Evolutionary conservation across 192 early-diverging fungal genomes (phyloP), one percentile per base, ranked within the genome.

Genomic region (Coemansia sp.): DNA sequence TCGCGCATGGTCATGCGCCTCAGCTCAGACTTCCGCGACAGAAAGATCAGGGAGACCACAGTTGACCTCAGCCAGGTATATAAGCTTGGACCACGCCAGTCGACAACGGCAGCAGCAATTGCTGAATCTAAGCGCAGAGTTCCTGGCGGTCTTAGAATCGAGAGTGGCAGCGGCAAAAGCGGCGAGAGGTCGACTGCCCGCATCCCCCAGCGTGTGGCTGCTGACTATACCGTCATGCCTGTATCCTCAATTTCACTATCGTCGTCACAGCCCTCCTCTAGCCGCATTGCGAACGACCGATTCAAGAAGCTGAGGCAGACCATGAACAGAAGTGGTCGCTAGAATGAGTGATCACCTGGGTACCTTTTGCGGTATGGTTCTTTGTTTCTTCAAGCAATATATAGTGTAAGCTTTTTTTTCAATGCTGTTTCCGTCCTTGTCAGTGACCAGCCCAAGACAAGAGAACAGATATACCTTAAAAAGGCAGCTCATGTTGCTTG

Each of bases 1-100:
- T 91, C 87, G 64, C 82, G 94, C 38, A 89, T 91, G 37, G 89
- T 96, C 38, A 65, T 94, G 37, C 84, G 86, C 8, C 83, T 91
- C 48, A 90, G 88, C 61, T 73, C 83, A 21, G 84, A 86, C 62
- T 92, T 92, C 70, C 80, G 81, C 15, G 86, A 86, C 76, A 57
- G 71, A 43, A 66, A 56, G 53, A 41, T 70, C 43, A 57, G 44
- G 19, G 73, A 67, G 57, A 45, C 73, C 1, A 39, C 55, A 11
- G 67, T 70, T 4, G 42, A 54, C 40, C 27, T 62, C 22, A 55
- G 37, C 9, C 53, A 43, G 14, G 34, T 10, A 9, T 47, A 57
- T 6, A 45, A 48, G 42, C 44, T 45, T 53, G 41, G 51, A 7
- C 47, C 55, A 8, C 19, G 53, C 9, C 60, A 51, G 24, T 41